Conservation (phyloP, 2,329 filamentous ascomycete genomes). For the Xylogone sp. region DNA sequence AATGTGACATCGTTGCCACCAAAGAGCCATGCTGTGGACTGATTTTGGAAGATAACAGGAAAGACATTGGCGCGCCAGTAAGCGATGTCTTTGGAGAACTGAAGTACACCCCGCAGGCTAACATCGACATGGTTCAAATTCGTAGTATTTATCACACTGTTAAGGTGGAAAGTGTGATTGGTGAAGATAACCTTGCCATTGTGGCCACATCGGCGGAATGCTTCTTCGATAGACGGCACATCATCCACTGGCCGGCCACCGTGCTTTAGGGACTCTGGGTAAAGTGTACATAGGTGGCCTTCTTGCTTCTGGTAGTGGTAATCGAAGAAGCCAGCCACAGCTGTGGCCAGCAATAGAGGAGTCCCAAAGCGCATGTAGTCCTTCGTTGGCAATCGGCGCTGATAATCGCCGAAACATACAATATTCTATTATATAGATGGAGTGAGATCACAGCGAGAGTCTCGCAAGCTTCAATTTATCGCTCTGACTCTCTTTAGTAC, state of each 20-base stretch:
- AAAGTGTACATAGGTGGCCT: not conserved
- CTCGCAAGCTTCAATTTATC: not conserved
- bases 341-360: not conserved
- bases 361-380: not conserved
- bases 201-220: slow-evolving; percentile 36
- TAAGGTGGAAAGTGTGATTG: slow-evolving; percentile 44
- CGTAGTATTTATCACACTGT: slow-evolving; percentile 56
- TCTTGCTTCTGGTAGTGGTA: not conserved
- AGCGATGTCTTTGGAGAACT: slow-evolving; percentile 60
- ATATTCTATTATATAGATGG: not conserved
- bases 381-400: not conserved
- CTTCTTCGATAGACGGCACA: slow-evolving; percentile 36
- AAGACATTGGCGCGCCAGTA: slow-evolving; percentile 64
- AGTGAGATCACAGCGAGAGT: not conserved
- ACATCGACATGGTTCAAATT: slow-evolving; percentile 60
- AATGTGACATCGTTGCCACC: slow-evolving; percentile 62
- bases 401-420: not conserved
- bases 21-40: slow-evolving; percentile 60
- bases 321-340: not conserved
- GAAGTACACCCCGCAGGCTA: slow-evolving; percentile 54
- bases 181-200: slow-evolving; percentile 37
- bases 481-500: not conserved
- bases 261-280: not conserved
- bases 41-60: slow-evolving; percentile 59
- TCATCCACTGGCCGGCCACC: slow-evolving; percentile 25